phyloP scores from a whole-genome alignment of 148 eudicot genomes.

The Cornus suecica region DNA sequence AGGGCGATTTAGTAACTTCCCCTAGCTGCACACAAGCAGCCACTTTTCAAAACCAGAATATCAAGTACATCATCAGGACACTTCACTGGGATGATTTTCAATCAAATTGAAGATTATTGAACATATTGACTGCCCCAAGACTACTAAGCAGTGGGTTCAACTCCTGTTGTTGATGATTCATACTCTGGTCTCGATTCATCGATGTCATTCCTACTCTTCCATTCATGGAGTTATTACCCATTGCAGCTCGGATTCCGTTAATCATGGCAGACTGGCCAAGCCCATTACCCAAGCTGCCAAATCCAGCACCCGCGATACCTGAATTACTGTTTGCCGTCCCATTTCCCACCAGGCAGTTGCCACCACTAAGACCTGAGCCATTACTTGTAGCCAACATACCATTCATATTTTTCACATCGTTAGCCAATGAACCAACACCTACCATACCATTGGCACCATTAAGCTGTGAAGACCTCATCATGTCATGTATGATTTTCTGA shows the following conservation, averaged over 20 bases:
- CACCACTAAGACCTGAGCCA: slow-evolving; percentile 34
- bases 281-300: slow-evolving; percentile 50
- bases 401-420: slow-evolving; percentile 61
- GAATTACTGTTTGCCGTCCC: slow-evolving; percentile 38
- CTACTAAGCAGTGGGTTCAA: slow-evolving; percentile 62
- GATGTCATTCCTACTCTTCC: slow-evolving; percentile 61
- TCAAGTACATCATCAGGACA: slow-evolving; percentile 1
- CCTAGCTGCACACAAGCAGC: slow-evolving; percentile 7
- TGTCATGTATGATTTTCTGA: slow-evolving; percentile 79
- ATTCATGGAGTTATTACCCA: slow-evolving; percentile 58
- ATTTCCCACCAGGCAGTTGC: slow-evolving; percentile 42
- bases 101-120: slow-evolving; percentile 64
- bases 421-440: slow-evolving; percentile 48
- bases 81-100: slow-evolving; percentile 67
- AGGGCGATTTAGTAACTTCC: slow-evolving; percentile 10
- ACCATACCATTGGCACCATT: slow-evolving; percentile 46
- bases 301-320: slow-evolving; percentile 45
- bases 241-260: slow-evolving; percentile 65
- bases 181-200: slow-evolving; percentile 51
- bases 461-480: slow-evolving; percentile 71
- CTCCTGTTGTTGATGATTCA: slow-evolving; percentile 68
- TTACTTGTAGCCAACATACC: slow-evolving; percentile 40
- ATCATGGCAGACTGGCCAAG: slow-evolving; percentile 57
- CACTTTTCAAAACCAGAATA: background rate
- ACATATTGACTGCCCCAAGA: slow-evolving; percentile 73